Base-by-base conservation (phyloP, 306 rosid genomes). In the Mimosa bimucronata region DNA sequence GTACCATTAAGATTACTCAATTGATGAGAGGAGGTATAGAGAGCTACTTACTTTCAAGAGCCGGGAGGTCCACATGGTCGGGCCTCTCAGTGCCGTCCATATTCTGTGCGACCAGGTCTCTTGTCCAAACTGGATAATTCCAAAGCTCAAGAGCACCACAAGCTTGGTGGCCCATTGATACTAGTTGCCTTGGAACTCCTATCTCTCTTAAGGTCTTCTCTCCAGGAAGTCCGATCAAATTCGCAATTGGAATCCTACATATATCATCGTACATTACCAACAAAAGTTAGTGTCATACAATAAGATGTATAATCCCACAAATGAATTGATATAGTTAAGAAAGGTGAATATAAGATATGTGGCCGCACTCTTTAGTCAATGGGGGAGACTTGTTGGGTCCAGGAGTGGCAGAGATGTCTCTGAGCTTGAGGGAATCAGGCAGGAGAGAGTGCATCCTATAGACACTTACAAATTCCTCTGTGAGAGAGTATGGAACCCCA, bases 121-220 rank as follows among this genome's bases (percentile, higher is more conserved):
- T 88, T 0, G 86, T 40, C 62, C 46, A 90, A n/a, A 53, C 0
- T 19, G 94, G 94, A 28, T 90, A 88, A 74, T 90, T 90, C 88
- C 86, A 85, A 46, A 85, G 90, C 79, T 88, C 92, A 0, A 90
- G 65, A 6, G 90, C 87, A 1, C 88, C 94, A 78, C 86, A 86
- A 40, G 94, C 85, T 81, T 90, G 94, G 80, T 90, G 92, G 37
- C 94, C 94, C 94, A 88, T 90, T 26, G 94, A 88, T n/a, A 90
- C 90, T 44, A 90, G 58, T 38, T 83, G 86, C 9, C 61, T 83
- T 21, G 23, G 74, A 77, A 86, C 65, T 69, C 94, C 94, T 70
- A 88, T 86, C 3, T 85, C 67, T 29, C 5, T 21, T 38, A 90
- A 69, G 4, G 66, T 11, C 78, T 81, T 83, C 44, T 88, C 90